phyloP scores from a whole-genome alignment of 306 rosid genomes.

The Clitoria ternatea region DNA sequence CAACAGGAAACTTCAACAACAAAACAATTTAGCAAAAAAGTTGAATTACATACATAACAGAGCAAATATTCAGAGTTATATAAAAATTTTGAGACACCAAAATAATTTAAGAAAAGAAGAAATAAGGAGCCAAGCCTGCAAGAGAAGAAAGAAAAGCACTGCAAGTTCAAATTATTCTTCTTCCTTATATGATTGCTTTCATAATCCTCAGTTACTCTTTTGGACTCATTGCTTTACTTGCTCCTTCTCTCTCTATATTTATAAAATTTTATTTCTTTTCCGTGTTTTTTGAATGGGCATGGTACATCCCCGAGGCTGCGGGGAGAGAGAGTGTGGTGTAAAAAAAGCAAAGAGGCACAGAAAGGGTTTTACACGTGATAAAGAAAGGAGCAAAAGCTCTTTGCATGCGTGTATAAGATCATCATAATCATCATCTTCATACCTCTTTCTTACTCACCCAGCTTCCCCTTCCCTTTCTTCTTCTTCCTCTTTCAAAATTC shows the following conservation, averaged over 20 bases:
- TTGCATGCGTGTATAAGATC: constrained; percentile 40
- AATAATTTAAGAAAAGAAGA: not conserved
- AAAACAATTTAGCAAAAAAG: too few relatives aligned
- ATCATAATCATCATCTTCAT: constrained; percentile 18
- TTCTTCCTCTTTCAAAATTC: not conserved
- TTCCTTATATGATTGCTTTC: constrained; percentile 58
- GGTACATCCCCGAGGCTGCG: constrained; percentile 63
- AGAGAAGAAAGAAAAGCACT: constrained; percentile 39
- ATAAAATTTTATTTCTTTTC: not conserved
- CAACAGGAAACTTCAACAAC: too few relatives aligned
- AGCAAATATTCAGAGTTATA: too few relatives aligned
- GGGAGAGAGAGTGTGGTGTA: constrained; percentile 3
- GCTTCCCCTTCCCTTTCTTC: not conserved
- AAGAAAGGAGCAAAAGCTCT: constrained; percentile 24
- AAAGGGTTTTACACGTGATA: constrained; percentile 34
- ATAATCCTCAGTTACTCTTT: constrained; percentile 47
- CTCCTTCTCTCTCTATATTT: not conserved
- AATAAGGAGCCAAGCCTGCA: constrained; percentile 41
- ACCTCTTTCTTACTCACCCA: not conserved
- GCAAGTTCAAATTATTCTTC: constrained; percentile 82
- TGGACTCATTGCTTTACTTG: constrained; percentile 34
- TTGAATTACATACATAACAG: too few relatives aligned
- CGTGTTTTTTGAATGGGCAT: not conserved
- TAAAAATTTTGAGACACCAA: not conserved
- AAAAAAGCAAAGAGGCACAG: constrained; percentile 36